Evolutionary conservation across 176 grass and related monocot genomes (phyloP), one percentile per base, ranked within the genome.

Genomic region (Urochloa ruziziensis): DNA sequence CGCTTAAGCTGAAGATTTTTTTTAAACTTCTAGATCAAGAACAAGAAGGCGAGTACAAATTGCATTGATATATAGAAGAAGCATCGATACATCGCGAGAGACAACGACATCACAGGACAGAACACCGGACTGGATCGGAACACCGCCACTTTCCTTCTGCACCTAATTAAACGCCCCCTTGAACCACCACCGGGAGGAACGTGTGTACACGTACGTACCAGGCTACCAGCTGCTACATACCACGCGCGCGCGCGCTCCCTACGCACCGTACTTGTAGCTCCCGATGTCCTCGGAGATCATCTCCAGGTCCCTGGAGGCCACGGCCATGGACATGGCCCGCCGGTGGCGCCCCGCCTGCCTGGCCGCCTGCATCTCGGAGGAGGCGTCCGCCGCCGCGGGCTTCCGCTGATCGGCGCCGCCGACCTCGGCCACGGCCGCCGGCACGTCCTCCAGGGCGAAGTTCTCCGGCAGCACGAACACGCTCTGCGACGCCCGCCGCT

Each of bases 381-480:
- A 35, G 11, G 8, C 67, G 33, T 85, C 86, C 74, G 85, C 88
- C 42, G 74, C 86, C 37, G 82, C 82, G 15, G 73, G 28, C 75
- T 94, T 91, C 39, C 80, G 64, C 80, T 89, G 89, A 62, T 94
- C 84, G 21, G 13, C 57, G 47, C 68, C 80, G 29, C 72, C n/a
- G n/a, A n/a, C 86, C 62, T 62, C 73, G 15, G 43, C 82, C 39
- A 61, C 88, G 23, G 78, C 63, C 61, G 79, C 82, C 69, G 72
- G 69, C 57, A 84, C 92, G 84, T 91, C 88, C 79, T 93, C 92
- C 16, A 86, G 47, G 42, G 90, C 80, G 83, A 97, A 97, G 88
- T 94, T 90, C 82, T 97, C 92, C 19, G 95, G 95, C 58, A 97
- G 84, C 16, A 87, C 79, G 71, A 97, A 94, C 74, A 90, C 90